Conservation (phyloP, 2,329 filamentous ascomycete genomes). For the Fusarium agapanthi region DNA sequence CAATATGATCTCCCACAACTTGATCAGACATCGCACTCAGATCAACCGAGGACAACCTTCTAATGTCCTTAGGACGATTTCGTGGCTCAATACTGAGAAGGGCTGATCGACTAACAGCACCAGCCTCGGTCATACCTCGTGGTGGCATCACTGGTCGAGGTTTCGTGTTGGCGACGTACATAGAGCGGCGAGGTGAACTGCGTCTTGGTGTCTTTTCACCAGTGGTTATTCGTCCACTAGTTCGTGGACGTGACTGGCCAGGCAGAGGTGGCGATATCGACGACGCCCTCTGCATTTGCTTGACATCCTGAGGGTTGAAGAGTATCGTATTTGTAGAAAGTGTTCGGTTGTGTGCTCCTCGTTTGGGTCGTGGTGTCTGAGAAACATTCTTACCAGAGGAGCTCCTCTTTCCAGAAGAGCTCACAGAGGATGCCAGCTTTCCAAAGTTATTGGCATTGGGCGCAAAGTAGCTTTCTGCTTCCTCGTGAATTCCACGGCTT, state of each 20-base stretch:
- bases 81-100: constrained; percentile 62
- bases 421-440: constrained; percentile 48
- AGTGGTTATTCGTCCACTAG: constrained; percentile 46
- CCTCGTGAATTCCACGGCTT: constrained; percentile 44
- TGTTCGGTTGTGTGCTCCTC: constrained; percentile 72
- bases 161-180: constrained; percentile 56
- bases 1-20: constrained; percentile 65
- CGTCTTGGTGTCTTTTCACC: constrained; percentile 53
- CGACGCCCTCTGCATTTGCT: constrained; percentile 51
- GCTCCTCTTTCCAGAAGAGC: constrained; percentile 44
- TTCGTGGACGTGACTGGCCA: constrained; percentile 48
- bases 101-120: constrained; percentile 52
- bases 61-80: constrained; percentile 49
- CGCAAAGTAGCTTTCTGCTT: constrained; percentile 63
- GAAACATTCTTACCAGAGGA: constrained; percentile 43
- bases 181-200: constrained; percentile 57
- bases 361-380: constrained; percentile 48
- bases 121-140: constrained; percentile 47
- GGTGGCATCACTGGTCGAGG: constrained; percentile 66
- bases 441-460: constrained; percentile 55
- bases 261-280: constrained; percentile 53
- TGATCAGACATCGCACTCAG: constrained; percentile 79
- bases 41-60: constrained; percentile 71
- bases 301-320: constrained; percentile 72
- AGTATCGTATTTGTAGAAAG: constrained; percentile 85